Base-by-base conservation (phyloP, 139 green algal species). In the Volvox africanus region DNA sequence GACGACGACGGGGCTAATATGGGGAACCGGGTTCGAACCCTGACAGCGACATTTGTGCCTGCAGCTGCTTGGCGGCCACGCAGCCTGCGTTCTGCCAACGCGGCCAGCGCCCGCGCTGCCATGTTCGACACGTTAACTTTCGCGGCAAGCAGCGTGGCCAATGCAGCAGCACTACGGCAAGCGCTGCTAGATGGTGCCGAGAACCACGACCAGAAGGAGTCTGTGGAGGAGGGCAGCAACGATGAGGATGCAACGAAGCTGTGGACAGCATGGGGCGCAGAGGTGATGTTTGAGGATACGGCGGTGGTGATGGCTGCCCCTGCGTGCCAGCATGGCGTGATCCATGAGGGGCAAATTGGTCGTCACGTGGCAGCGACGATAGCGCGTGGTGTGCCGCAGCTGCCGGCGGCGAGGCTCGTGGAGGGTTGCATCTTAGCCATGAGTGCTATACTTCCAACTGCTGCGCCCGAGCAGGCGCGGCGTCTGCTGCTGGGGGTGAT, bases 301-400 rank as follows among this genome's bases (percentile, higher is more conserved):
- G 78, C 78, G 78, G 78, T 65, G 2, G 78, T 28, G 11, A 12
- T 73, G 65, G 65, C 65, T 24, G 65, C 78, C 1, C 17, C 30
- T 37, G 36, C 36, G 37, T 13, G 28, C 26, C 35, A n/a, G 24
- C 80, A n/a, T 18, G 50, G 5, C 20, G 17, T 73, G 44, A 1
- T 13, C 13, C 1, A 3, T 24, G 79, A 20, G 12, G 79, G 79
- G 1, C 30, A 33, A 17, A 28, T 79, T 6, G 62, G 62, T 1
- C 82, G 82, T 0, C 82, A 88, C 65, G 22, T 79, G 32, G 82
- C 82, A 21, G 82, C 82, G 11, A 88, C 82, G 82, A 67, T 36
- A 21, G 62, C 65, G 22, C 62, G 82, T 35, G 82, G 82, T 0
- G 21, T 88, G 82, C 82, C 82, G 62, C 82, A 80, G 82, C 65